Conservation (phyloP, 306 rosid species). For the Betula pendula region DNA sequence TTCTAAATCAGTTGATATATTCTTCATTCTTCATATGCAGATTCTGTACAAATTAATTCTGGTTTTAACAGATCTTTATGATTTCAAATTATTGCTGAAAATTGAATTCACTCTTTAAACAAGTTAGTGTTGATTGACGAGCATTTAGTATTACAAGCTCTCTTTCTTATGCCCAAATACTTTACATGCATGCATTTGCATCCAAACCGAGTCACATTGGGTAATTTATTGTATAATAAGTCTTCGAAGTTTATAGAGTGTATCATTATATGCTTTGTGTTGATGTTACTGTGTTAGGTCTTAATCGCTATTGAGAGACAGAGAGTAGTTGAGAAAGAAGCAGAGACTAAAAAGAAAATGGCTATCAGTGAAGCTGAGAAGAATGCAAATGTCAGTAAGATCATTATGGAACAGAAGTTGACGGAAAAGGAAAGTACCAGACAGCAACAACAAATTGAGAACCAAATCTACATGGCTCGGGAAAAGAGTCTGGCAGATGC, state of each 20-base stretch:
- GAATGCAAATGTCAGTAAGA: conserved; percentile 87
- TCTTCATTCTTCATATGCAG: not conserved
- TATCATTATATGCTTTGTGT: not conserved
- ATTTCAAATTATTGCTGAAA: not conserved
- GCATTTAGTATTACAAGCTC: not conserved
- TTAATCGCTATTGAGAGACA: conserved; percentile 83
- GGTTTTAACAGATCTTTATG: not conserved
- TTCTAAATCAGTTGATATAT: not conserved
- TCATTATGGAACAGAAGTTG: conserved; percentile 83
- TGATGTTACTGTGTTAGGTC: conserved; percentile 48
- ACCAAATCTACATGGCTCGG: conserved; percentile 71
- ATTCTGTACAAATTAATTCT: not conserved
- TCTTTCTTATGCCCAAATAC: not conserved
- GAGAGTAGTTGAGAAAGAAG: conserved; percentile 80
- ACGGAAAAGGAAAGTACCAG: conserved; percentile 71
- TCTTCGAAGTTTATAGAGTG: not conserved
- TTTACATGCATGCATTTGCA: not conserved
- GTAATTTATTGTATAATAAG: not conserved
- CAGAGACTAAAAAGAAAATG: conserved; percentile 80
- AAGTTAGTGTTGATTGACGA: not conserved
- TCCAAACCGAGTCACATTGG: not conserved
- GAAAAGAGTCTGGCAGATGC: conserved; percentile 88
- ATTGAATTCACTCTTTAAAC: not conserved
- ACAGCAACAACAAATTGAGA: conserved; percentile 76
- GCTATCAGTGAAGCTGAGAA: conserved; percentile 98